Evolutionary conservation across 208 protist genomes (phyloP).

Genomic region (Trypanosoma mega): DNA sequence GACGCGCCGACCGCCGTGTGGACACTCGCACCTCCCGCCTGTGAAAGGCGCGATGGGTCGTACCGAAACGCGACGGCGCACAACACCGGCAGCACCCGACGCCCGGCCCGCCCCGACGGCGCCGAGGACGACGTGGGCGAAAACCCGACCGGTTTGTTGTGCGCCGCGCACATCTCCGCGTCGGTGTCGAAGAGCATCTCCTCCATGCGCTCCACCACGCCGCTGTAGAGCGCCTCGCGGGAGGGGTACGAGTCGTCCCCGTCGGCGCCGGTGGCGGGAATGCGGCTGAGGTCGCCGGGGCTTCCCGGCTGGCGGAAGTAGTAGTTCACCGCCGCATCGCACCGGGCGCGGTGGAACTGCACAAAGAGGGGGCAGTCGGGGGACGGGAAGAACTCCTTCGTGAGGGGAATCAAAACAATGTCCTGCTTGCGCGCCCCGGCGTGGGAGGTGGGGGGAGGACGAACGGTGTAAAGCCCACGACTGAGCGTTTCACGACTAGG

Average conservation of each 20-base stretch:
- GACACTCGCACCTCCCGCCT: background rate
- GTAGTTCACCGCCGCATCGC: conserved; percentile 82
- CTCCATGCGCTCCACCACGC: conserved; percentile 75
- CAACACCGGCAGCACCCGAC: conserved; percentile 72
- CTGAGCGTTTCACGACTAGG: conserved; percentile 72
- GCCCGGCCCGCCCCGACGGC: conserved; percentile 35
- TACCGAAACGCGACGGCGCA: conserved; percentile 80
- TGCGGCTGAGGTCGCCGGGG: conserved; percentile 69
- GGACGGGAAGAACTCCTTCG: conserved; percentile 71
- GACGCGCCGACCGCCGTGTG: no score
- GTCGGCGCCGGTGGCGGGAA: conserved; percentile 43
- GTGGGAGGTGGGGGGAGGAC: conserved; percentile 16
- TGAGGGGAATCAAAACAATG: conserved; percentile 80
- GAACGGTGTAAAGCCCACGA: conserved; percentile 53
- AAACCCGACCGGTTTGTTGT: conserved; percentile 25
- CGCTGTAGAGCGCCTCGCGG: conserved; percentile 71
- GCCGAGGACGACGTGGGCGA: conserved; percentile 14
- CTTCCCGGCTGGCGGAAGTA: conserved; percentile 79
- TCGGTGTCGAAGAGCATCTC: conserved; percentile 83
- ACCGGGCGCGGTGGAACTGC: conserved; percentile 79
- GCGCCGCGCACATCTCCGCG: conserved; percentile 74
- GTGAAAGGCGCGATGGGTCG: conserved; percentile 36
- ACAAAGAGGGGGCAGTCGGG: conserved; percentile 79
- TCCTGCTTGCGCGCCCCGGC: conserved; percentile 29
- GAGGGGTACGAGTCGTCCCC: conserved; percentile 62